Conservation (phyloP, 176 grass and related monocot species). For the Tillandsia fasciculata region DNA sequence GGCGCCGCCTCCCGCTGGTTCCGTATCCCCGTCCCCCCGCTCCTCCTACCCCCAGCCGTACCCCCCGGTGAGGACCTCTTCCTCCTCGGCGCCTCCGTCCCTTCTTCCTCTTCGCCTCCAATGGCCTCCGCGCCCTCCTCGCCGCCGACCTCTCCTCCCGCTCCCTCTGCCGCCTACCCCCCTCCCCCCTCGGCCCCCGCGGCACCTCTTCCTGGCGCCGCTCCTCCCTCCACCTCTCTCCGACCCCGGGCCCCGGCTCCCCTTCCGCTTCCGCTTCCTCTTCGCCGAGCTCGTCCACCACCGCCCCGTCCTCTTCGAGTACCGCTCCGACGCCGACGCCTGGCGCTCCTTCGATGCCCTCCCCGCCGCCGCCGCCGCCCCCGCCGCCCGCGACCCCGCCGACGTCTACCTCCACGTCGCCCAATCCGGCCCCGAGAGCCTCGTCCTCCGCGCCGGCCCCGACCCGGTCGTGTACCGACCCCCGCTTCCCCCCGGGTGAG, state of each 20-base stretch:
- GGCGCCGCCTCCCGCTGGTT: slow-evolving; percentile 73
- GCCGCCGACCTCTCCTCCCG: slow-evolving; percentile 57
- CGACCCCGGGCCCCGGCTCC: slow-evolving; percentile 42
- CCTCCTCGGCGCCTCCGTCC: slow-evolving; percentile 74
- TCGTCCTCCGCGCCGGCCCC: slow-evolving; percentile 41
- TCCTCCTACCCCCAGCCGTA: slow-evolving; percentile 55
- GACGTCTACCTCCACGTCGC: slow-evolving; percentile 53
- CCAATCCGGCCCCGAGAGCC: slow-evolving; percentile 49
- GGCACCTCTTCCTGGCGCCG: slow-evolving; percentile 93
- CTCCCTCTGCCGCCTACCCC: slow-evolving; percentile 40
- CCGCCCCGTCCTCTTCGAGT: slow-evolving; percentile 66
- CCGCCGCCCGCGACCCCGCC: not conserved
- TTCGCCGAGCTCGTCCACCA: slow-evolving; percentile 77
- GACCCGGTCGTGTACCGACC: slow-evolving; percentile 53
- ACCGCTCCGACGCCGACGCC: slow-evolving; percentile 53
- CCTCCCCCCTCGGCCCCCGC: slow-evolving; percentile 79
- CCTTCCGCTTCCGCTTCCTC: slow-evolving; percentile 75
- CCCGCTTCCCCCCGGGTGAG: slow-evolving; percentile 39
- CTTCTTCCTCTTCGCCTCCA: slow-evolving; percentile 87
- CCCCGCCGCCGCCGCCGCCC: not conserved
- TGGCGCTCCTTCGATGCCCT: slow-evolving; percentile 51
- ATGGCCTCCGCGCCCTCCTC: slow-evolving; percentile 71
- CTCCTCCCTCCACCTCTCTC: slow-evolving; percentile 67
- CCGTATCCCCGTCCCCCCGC: slow-evolving; percentile 51
- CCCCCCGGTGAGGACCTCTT: slow-evolving; percentile 77